Evolutionary conservation across 2,329 filamentous ascomycete species (phyloP).

Genomic region (Trichoderma endophyticum): DNA sequence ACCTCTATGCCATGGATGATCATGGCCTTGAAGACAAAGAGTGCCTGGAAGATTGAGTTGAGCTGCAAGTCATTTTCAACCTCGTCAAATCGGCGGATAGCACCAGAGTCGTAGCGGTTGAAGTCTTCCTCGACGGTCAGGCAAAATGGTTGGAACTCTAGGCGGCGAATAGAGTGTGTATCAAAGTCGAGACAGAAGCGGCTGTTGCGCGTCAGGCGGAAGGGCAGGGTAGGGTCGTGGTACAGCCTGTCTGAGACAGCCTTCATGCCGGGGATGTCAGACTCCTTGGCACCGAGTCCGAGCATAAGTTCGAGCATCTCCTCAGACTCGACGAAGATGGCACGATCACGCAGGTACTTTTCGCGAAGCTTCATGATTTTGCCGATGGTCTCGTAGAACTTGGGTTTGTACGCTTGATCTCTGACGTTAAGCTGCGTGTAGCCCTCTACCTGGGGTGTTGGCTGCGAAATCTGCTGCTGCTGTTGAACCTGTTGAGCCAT

Average conservation of each 20-base stretch:
- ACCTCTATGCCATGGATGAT: slow-evolving; percentile 27
- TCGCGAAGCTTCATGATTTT: slow-evolving; percentile 27
- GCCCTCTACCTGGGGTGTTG: not conserved
- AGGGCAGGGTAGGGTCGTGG: slow-evolving; percentile 29
- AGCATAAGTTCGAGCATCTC: slow-evolving; percentile 27
- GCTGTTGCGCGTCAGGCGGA: slow-evolving; percentile 27
- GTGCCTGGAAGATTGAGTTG: slow-evolving; percentile 32
- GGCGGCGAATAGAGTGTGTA: slow-evolving; percentile 26
- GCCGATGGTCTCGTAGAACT: slow-evolving; percentile 28
- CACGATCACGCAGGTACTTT: slow-evolving; percentile 26
- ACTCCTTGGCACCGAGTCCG: slow-evolving; percentile 27
- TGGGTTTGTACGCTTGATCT: slow-evolving; percentile 24
- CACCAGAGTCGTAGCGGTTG: slow-evolving; percentile 31
- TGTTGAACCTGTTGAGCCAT: not conserved
- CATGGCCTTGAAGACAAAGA: slow-evolving; percentile 32
- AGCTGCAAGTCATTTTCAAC: slow-evolving; percentile 29
- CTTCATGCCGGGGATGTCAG: slow-evolving; percentile 25
- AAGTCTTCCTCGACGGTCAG: slow-evolving; percentile 31
- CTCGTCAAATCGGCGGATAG: slow-evolving; percentile 30
- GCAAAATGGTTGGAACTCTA: slow-evolving; percentile 31
- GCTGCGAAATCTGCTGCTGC: slow-evolving; percentile 1
- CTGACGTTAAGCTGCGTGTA: slow-evolving; percentile 25
- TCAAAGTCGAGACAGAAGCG: slow-evolving; percentile 29
- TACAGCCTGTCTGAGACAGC: slow-evolving; percentile 25
- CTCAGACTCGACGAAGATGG: slow-evolving; percentile 26